A percentile compares a stretch with the other conserved stretches of the same genome.
Evolutionary conservation across 2,329 filamentous ascomycete species (phyloP).

Genomic region (Huntiella savannae): DNA sequence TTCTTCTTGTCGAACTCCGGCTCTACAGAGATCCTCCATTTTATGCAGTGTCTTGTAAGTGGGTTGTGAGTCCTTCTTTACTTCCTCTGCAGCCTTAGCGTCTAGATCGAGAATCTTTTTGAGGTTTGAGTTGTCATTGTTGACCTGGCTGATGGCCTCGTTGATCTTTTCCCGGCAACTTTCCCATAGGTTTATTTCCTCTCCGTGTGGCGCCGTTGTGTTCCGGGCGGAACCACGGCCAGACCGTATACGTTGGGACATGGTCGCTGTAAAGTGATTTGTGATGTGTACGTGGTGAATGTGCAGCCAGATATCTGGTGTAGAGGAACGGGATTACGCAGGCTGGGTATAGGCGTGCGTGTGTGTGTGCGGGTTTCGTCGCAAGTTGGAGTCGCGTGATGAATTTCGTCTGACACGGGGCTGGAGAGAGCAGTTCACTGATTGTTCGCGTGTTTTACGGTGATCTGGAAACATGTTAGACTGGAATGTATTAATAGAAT

Average conservation of each 20-base stretch:
- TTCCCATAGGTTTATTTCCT: constrained; percentile 27
- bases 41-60: constrained; percentile 18
- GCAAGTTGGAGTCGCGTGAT: too few relatives aligned
- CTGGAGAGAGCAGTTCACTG: too few relatives aligned
- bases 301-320: too few relatives aligned
- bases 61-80: constrained; percentile 18
- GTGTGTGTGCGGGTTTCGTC: too few relatives aligned
- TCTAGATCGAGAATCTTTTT: constrained; percentile 22
- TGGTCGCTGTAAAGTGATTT: constrained; percentile 12
- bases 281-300: background rate
- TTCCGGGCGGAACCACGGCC: constrained; percentile 26
- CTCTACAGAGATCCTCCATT: constrained; percentile 25
- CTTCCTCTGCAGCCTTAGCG: constrained; percentile 22
- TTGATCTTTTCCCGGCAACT: constrained; percentile 21
- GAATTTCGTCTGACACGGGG: too few relatives aligned
- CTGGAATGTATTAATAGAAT: too few relatives aligned
- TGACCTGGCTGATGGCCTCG: constrained; percentile 23
- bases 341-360: too few relatives aligned
- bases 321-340: too few relatives aligned
- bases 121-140: constrained; percentile 25
- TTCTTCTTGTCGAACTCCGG: constrained; percentile 24
- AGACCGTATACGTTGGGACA: constrained; percentile 27
- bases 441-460: too few relatives aligned
- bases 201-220: constrained; percentile 24
- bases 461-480: too few relatives aligned